Conservation (phyloP, 2,329 filamentous ascomycete genomes). For the Fusarium mangiferae region DNA sequence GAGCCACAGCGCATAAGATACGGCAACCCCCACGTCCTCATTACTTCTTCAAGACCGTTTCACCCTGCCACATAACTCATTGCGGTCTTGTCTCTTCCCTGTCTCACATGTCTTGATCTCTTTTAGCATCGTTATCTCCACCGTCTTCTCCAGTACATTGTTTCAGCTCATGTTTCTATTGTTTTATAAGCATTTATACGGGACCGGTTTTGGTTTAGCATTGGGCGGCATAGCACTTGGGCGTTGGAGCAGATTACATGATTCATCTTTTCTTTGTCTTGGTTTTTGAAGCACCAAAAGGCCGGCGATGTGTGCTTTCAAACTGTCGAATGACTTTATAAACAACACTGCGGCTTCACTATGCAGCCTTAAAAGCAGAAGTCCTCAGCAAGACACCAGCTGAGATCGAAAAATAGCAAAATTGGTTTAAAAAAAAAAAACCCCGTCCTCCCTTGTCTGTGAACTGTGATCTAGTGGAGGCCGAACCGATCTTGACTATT, state of each 20-base stretch:
- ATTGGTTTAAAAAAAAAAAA: slow-evolving; percentile 20
- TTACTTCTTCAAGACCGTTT: slow-evolving; percentile 23
- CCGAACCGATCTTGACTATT: not conserved
- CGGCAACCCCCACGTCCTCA: slow-evolving; percentile 15
- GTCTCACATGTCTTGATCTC: slow-evolving; percentile 15
- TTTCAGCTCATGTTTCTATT: slow-evolving; percentile 24
- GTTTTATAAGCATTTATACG: slow-evolving; percentile 43
- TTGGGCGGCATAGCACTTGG: slow-evolving; percentile 43
- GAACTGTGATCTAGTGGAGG: not conserved
- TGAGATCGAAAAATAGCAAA: slow-evolving; percentile 40
- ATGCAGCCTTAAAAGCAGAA: slow-evolving; percentile 14
- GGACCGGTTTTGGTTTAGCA: slow-evolving; percentile 31
- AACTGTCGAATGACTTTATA: slow-evolving; percentile 17
- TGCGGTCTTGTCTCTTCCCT: slow-evolving; percentile 7
- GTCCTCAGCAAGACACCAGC: slow-evolving; percentile 26
- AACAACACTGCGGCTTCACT: slow-evolving; percentile 23
- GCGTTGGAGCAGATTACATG: slow-evolving; percentile 35
- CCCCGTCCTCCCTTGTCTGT: not conserved
- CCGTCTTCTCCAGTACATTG: slow-evolving; percentile 23
- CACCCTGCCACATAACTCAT: slow-evolving; percentile 4
- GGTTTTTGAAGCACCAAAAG: slow-evolving; percentile 17
- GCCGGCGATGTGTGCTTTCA: slow-evolving; percentile 28
- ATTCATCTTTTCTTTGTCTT: slow-evolving; percentile 31
- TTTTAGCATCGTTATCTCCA: slow-evolving; percentile 16
- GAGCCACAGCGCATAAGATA: slow-evolving; percentile 19